Percentiles rank a stretch among this genome's conserved stretches.
Conservation (phyloP, 768 basidiomycete species). For the Macrolepiota fuliginosa region DNA sequence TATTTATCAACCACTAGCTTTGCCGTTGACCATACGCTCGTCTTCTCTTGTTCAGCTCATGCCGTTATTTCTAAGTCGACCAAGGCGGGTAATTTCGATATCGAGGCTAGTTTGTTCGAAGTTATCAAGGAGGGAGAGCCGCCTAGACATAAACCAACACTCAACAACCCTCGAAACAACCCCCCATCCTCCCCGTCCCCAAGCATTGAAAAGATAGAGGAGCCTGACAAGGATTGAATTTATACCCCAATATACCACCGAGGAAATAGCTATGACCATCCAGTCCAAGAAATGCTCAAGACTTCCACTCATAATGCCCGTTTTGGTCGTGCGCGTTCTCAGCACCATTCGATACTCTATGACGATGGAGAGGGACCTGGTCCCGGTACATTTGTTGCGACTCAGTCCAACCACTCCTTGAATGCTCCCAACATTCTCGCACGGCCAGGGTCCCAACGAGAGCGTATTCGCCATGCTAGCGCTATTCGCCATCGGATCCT, state of each 20-base stretch:
- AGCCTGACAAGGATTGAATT: background rate
- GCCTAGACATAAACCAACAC: background rate
- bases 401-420: background rate
- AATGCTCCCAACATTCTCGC: background rate
- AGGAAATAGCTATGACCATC: background rate
- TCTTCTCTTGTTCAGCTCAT: background rate
- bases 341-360: background rate
- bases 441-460: background rate
- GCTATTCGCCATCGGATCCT: background rate
- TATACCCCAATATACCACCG: background rate
- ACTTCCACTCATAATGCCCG: background rate
- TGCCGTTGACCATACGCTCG: background rate
- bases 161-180: background rate
- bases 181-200: background rate
- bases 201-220: background rate
- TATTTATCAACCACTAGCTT: background rate
- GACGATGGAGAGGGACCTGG: background rate
- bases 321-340: background rate
- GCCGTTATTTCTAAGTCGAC: background rate
- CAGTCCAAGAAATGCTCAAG: background rate
- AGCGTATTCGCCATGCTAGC: background rate
- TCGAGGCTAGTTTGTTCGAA: background rate
- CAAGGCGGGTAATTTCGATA: background rate
- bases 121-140: background rate
- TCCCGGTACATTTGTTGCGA: background rate